Evolutionary conservation across 768 basidiomycete species (phyloP).

Genomic region (Leccinum incarnatum): DNA sequence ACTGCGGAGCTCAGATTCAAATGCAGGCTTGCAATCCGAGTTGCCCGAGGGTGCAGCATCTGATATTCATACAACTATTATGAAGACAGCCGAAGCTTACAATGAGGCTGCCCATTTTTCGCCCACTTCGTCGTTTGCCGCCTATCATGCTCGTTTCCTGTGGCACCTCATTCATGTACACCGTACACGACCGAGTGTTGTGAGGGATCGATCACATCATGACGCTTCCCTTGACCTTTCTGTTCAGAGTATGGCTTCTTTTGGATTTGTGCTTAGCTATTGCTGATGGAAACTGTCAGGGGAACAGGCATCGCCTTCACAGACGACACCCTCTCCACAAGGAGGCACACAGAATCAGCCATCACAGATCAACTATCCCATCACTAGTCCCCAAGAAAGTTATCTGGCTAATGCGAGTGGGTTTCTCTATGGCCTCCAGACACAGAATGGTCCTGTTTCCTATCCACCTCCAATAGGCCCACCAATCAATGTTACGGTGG

Average conservation of each 20-base stretch:
- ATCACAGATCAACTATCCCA: slow-evolving; percentile 16
- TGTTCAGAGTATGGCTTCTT: slow-evolving; percentile 44
- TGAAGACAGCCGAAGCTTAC: slow-evolving; percentile 74
- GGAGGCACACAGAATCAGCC: slow-evolving; percentile 10
- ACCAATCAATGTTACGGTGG: slow-evolving; percentile 29
- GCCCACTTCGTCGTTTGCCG: slow-evolving; percentile 61
- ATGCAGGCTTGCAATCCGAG: slow-evolving; percentile 55
- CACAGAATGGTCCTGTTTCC: slow-evolving; percentile 15
- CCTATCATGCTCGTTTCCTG: slow-evolving; percentile 78
- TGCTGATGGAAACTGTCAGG: slow-evolving; percentile 18
- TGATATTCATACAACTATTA: slow-evolving; percentile 65
- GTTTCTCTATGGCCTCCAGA: slow-evolving; percentile 11
- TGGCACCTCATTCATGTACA: slow-evolving; percentile 64
- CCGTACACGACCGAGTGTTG: slow-evolving; percentile 45
- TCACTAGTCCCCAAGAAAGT: slow-evolving; percentile 18
- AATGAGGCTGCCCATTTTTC: slow-evolving; percentile 64
- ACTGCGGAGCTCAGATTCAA: slow-evolving; percentile 59
- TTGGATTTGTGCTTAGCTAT: background rate
- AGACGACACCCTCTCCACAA: slow-evolving; percentile 25
- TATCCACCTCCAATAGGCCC: slow-evolving; percentile 36
- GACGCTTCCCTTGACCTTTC: slow-evolving; percentile 53
- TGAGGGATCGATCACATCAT: slow-evolving; percentile 37
- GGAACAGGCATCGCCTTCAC: slow-evolving; percentile 20
- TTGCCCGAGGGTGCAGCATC: slow-evolving; percentile 59
- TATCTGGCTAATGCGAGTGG: slow-evolving; percentile 16